phyloP scores from a whole-genome alignment of 2,329 filamentous ascomycete genomes.

The Parafenestella ontariensis region DNA sequence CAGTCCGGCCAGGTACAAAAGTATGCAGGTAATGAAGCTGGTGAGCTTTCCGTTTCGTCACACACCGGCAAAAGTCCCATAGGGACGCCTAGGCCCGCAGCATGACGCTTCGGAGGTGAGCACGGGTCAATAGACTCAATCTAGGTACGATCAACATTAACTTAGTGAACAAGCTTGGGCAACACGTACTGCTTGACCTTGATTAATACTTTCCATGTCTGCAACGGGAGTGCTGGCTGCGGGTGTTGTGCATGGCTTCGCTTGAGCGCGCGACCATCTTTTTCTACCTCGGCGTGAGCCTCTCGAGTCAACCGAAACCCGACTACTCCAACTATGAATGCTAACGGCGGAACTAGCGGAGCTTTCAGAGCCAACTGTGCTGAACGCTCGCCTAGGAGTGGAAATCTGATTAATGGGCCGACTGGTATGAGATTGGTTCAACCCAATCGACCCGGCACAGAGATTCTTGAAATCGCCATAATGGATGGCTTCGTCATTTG shows the following conservation, averaged over 20 bases:
- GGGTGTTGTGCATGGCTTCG: neutral
- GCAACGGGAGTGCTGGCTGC: neutral
- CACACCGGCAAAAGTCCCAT: too few relatives aligned
- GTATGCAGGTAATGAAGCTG: neutral
- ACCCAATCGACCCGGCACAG: too few relatives aligned
- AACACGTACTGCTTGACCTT: neutral
- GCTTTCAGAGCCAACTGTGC: neutral
- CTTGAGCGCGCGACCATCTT: neutral
- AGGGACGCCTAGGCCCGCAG: neutral
- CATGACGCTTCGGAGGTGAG: neutral
- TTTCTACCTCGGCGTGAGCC: conserved; percentile 9
- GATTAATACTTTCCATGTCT: neutral
- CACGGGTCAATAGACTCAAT: neutral
- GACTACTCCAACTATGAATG: neutral
- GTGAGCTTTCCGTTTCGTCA: neutral
- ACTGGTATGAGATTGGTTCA: neutral
- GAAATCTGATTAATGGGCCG: neutral
- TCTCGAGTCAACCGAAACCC: conserved; percentile 9
- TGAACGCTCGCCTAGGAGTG: neutral
- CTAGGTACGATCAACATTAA: neutral
- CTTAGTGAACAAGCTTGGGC: neutral
- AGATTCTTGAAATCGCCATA: neutral
- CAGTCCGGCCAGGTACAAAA: conserved; percentile 12
- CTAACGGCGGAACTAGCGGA: neutral
- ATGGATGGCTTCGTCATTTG: neutral